Evolutionary conservation across 2,329 filamentous ascomycete genomes (phyloP), one percentile per base, ranked within the genome.

Genomic region (Aspergillus ruber): DNA sequence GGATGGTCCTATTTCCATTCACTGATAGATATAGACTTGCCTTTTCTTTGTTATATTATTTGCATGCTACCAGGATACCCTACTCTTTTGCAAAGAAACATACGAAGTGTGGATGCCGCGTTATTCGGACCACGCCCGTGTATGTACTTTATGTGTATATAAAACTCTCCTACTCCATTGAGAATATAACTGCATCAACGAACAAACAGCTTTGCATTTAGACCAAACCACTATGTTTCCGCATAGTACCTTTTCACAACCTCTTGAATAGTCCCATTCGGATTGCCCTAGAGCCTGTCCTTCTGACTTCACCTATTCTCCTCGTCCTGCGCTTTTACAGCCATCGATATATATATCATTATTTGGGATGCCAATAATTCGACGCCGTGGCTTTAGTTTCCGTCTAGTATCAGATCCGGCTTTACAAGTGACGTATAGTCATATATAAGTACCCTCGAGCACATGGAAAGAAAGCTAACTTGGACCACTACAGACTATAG

Each of bases 191-290:
- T 36, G 3, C 33, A 36, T 36, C n/a, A 36, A 9, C 36, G 20
- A 25, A 25, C 6, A 25, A 9, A 18, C 8, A 9, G 18, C 17
- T 18, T 36, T 36, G 6, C 9, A 8, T n/a, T 18, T 1, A 17
- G 33, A 17, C 15, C 33, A 36, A 9, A 17, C 4, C 33, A 39
- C 8, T n/a, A 20, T 39, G 6, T 18, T 17, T 39, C 12, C 13
- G 36, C 43, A 41, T 12, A 53, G 55, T 1, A 47, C 48, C n/a
- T 74, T 74, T 57, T 71, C 68, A 54, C 59, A 63, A n/a, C 63
- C 61, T 13, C 65, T 66, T 67, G 10, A 56, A 58, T 25, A 67
- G 68, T 18, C 56, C 64, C 4, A 61, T 72, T 25, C 72, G 69
- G 65, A 57, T 57, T 13, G 49, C 55, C 20, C 50, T 66, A 9